Conservation (phyloP, 306 rosid genomes). For the Prunus fruticosa region DNA sequence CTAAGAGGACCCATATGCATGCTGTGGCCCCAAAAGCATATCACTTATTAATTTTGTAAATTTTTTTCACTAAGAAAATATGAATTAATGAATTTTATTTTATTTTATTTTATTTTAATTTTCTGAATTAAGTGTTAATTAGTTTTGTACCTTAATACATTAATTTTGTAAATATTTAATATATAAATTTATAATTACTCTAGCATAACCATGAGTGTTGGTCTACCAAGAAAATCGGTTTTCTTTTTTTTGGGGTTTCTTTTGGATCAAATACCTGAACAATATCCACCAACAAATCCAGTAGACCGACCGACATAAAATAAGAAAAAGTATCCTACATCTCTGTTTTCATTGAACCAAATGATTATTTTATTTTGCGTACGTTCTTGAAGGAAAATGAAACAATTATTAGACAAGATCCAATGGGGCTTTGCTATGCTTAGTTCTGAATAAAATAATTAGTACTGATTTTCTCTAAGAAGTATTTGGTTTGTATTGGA, state of each 20-base stretch:
- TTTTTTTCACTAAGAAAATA: too few species aligned
- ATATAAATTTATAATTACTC: too few species aligned
- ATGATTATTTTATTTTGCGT: background rate
- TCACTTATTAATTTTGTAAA: too few species aligned
- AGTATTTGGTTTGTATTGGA: background rate
- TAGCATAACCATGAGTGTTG: background rate
- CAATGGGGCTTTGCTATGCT: background rate
- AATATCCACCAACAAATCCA: too few species aligned
- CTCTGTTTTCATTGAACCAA: background rate
- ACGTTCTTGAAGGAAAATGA: background rate
- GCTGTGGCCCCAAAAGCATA: background rate
- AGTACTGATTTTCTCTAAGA: background rate
- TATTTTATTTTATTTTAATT: too few species aligned
- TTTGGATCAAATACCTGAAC: too few species aligned
- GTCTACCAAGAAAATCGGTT: background rate
- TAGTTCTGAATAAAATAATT: background rate
- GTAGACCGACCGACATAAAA: too few species aligned
- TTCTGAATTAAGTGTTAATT: too few species aligned
- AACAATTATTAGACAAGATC: background rate
- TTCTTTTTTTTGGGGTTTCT: too few species aligned
- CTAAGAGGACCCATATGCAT: background rate
- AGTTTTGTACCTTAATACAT: too few species aligned
- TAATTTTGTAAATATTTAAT: too few species aligned
- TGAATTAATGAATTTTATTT: too few species aligned
- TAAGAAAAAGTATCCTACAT: background rate